A percentile compares a stretch with the other conserved stretches of the same genome.
Evolutionary conservation across 2,329 filamentous ascomycete species (phyloP).

Genomic region (Claviceps sp.): DNA sequence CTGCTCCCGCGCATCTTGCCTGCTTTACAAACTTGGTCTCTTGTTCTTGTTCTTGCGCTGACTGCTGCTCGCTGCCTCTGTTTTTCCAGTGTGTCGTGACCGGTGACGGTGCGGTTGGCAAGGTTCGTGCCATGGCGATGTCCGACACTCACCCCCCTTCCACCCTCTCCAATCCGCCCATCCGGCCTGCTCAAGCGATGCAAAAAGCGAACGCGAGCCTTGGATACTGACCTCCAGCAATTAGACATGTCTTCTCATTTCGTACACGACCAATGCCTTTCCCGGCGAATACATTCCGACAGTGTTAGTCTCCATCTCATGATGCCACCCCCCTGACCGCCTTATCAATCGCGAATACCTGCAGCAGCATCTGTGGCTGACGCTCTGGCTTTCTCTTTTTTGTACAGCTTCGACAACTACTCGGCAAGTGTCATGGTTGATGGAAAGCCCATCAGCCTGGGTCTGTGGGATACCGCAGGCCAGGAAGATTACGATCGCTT

Average conservation of each 20-base stretch:
- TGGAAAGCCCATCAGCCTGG: constrained; percentile 91
- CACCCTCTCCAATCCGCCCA: not conserved
- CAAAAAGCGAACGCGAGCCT: not conserved
- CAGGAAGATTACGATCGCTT: constrained; percentile 97
- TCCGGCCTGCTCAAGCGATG: not conserved
- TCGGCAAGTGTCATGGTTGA: constrained; percentile 98
- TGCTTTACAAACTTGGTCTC: not conserved
- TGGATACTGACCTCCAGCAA: not conserved
- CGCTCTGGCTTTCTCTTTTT: constrained; percentile 3
- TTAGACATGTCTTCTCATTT: constrained; percentile 96
- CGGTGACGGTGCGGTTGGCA: constrained; percentile 97
- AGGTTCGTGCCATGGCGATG: constrained; percentile 27
- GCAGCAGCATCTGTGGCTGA: constrained; percentile 1
- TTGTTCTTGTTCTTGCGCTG: constrained; percentile 13
- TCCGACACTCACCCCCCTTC: not conserved
- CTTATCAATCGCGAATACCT: not conserved
- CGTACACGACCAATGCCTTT: constrained; percentile 98
- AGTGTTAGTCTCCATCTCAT: constrained; percentile 50
- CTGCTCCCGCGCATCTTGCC: constrained; percentile 17
- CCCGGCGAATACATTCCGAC: constrained; percentile 99
- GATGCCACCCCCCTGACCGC: constrained; percentile 3
- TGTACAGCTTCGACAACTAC: constrained; percentile 86
- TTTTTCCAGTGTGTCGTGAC: constrained; percentile 82
- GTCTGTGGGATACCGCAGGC: constrained; percentile 95
- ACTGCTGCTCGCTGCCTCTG: constrained; percentile 10